These are phyloP conservation scores for Podosphaera fusca DNA, from an alignment of 2,329 filamentous ascomycete genomes.

Conservation along the genomic window DNA sequence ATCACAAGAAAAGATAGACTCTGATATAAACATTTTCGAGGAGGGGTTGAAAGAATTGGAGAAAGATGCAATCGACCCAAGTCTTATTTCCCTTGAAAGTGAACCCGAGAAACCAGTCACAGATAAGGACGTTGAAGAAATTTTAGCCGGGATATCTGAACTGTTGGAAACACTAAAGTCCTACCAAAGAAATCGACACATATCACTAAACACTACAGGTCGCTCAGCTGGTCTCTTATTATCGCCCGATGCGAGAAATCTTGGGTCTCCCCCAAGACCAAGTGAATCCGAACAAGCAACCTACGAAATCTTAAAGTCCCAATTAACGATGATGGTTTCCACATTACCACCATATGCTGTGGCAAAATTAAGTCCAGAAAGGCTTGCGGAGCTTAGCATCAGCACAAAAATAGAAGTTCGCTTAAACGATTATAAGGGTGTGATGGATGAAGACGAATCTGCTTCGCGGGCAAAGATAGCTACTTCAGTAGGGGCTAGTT, in stretches of 20 bases:
- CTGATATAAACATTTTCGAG: constrained; percentile 20
- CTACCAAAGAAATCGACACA: constrained; percentile 56
- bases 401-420: constrained; percentile 27
- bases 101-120: constrained; percentile 28
- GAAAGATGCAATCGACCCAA: constrained; percentile 32
- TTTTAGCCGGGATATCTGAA: constrained; percentile 51
- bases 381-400: constrained; percentile 28
- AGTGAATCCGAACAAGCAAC: constrained; percentile 29
- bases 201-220: constrained; percentile 39
- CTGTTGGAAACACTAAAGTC: constrained; percentile 55
- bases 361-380: constrained; percentile 31
- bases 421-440: constrained; percentile 24
- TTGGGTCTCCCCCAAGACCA: constrained; percentile 40
- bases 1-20: constrained; percentile 6
- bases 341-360: constrained; percentile 31
- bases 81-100: constrained; percentile 17
- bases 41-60: constrained; percentile 36
- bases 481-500: constrained; percentile 6
- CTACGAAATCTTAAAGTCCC: constrained; percentile 28
- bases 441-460: constrained; percentile 29
- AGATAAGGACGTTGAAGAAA: constrained; percentile 41
- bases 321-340: constrained; percentile 27
- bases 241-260: constrained; percentile 29
- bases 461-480: constrained; percentile 12
- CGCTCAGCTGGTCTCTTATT: constrained; percentile 39